Conservation (phyloP, 2,329 filamentous ascomycete species). For the Colletotrichum australisinense region DNA sequence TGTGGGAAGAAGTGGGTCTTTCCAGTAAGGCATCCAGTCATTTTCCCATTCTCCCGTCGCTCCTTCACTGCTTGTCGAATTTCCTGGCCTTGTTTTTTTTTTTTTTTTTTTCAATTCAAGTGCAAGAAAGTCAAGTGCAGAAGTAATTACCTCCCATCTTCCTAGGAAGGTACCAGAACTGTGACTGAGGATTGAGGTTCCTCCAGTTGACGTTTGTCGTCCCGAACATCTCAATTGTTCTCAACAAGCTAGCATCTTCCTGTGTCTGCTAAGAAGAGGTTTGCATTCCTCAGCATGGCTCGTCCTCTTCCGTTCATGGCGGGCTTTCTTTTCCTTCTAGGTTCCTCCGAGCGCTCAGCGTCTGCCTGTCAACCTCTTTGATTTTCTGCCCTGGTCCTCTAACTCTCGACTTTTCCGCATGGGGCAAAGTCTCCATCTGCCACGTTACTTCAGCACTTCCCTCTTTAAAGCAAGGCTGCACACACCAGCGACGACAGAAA, state of each 20-base stretch:
- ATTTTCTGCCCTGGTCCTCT: constrained; percentile 15
- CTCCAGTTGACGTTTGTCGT: neutral
- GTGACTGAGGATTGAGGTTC: neutral
- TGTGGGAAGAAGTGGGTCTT: neutral
- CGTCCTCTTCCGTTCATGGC: neutral
- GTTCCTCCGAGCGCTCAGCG: neutral
- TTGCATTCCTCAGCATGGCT: neutral
- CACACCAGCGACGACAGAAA: constrained; percentile 18
- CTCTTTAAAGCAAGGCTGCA: constrained; percentile 33
- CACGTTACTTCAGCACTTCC: constrained; percentile 34
- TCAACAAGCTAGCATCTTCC: neutral
- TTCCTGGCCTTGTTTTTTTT: constrained; percentile 3
- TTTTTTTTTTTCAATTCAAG: no score
- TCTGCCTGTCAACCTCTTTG: constrained; percentile 29
- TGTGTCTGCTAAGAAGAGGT: no score
- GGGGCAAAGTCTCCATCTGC: constrained; percentile 34
- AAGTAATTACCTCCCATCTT: neutral
- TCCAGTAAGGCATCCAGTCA: neutral
- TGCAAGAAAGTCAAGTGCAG: neutral
- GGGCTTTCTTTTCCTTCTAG: neutral
- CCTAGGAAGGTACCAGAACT: neutral
- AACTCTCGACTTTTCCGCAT: constrained; percentile 23
- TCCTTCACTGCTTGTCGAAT: neutral
- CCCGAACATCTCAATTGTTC: neutral
- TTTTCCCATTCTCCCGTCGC: neutral